Base-by-base conservation (phyloP, 2,329 filamentous ascomycete species). In the Cryphonectria carpinicola region DNA sequence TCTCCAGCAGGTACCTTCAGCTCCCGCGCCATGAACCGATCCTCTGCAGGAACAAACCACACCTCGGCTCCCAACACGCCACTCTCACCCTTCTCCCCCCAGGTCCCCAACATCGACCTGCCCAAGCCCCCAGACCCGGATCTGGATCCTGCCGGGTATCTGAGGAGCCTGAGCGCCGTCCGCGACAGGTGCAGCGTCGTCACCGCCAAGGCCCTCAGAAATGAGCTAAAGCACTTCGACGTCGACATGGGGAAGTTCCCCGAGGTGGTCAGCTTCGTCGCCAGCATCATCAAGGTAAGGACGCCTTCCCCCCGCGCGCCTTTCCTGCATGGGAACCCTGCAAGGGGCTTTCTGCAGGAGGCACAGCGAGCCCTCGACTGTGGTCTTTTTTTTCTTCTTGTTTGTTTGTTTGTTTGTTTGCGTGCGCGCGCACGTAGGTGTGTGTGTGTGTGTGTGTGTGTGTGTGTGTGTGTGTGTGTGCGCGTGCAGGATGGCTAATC, bases 261-360 rank as follows among this genome's bases (percentile, higher is more conserved):
- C 62, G 92, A 95, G 74, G 95, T 95, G 0, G 93, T 95, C 19
- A 88, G 88, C 61, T 97, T 97, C 79, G 92, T 97, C 13, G 91
- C 95, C n/a, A 91, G 92, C 56, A 95, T 98, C 74, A 97, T 98
- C 84, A 97, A 97, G 92, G 94, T 95, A 83, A 75, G 86, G 17
- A 60, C 17, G 14, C 1, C 22, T 32, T 54, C 32, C n/a, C 28
- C n/a, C 37, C 14, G 61, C 3, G 14, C 10, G 13, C 2, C 22
- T 11, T 22, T 19, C n/a, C 10, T 64, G 61, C 37, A 64, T 17
- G n/a, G 11, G 8, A n/a, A 17, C 5, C n/a, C 10, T 8, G 11
- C 19, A 28, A 39, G 35, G 32, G 28, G 37, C 60, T 17, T 19
- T 37, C n/a, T 61, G 6, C 22, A 32, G 32, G 60, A 32, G 32